Evolutionary conservation across 345 rosid species (phyloP), one percentile per base, ranked within the genome.

Genomic region (Lumnitzera racemosa): DNA sequence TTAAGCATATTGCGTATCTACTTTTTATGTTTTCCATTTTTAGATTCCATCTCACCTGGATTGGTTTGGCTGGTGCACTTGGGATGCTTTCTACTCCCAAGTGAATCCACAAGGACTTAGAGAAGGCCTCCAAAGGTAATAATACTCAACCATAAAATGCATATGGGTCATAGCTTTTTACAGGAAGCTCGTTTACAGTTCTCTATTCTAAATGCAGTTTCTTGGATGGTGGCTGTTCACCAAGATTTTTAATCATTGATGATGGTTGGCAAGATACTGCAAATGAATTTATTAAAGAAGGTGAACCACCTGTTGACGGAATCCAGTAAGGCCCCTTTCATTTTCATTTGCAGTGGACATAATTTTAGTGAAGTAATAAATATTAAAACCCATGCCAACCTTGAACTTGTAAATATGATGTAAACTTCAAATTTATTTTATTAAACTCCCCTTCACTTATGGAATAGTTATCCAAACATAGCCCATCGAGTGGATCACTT

Each of bases 31-130:
- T 12, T 65, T 57, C 47, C 2, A 56, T 70, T 36, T 50, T 16
- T 57, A 84, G 95, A 65, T 79, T 63, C 88, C 90, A 11, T 61
- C 58, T 23, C 82, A 81, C 72, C 55, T 87, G 63, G 85, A 87
- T 70, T 76, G 80, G 86, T 78, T 87, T 50, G 83, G 88, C 50
- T 84, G 86, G 95, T 82, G 88, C 75, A 84, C 86, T 17, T 84
- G 88, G 95, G 95, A 87, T 77, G 88, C 90, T 15, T 84, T 87
- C 56, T 84, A 87, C 52, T 66, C 59, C 3, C 72, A 70, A 51
- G 86, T 84, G 47, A 70, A 69, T 64, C 81, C 84, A 12, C 78
- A 51, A 14, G 86, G 82, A 61, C 75, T 80, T 63, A 64, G 70
- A 70, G 76, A 84, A 58, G 86, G 88, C 47, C 83, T 87, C 70